Conservation (phyloP, 345 rosid genomes). For the Hibiscus trionum region DNA sequence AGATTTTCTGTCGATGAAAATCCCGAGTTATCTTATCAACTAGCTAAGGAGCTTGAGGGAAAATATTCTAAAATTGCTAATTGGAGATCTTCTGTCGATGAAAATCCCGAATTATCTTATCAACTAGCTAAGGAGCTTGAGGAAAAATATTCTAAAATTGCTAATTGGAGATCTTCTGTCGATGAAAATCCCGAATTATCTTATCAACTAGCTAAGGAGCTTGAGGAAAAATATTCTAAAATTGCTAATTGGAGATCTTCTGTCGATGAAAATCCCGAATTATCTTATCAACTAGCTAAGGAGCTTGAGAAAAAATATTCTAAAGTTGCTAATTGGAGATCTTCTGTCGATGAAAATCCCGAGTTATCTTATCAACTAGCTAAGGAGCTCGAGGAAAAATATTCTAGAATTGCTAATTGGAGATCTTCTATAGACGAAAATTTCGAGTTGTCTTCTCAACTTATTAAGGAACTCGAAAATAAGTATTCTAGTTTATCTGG, state of each 20-base stretch:
- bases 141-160: not conserved
- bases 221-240: not conserved
- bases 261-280: too few relatives aligned
- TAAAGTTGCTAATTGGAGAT: not conserved
- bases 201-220: not conserved
- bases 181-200: not conserved
- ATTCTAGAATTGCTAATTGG: too few relatives aligned
- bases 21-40: not conserved
- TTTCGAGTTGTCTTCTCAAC: not conserved
- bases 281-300: too few relatives aligned
- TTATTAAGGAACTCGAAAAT: not conserved
- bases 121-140: not conserved
- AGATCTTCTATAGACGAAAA: not conserved
- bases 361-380: not conserved
- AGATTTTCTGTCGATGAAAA: not conserved
- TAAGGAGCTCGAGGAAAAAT: not conserved
- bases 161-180: not conserved
- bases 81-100: not conserved
- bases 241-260: too few relatives aligned
- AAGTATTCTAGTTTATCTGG: not conserved
- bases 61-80: not conserved
- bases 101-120: not conserved
- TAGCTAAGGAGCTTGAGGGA: not conserved
- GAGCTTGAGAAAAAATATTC: not conserved
- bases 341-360: too few relatives aligned